Evolutionary conservation across 306 rosid species (phyloP).

Genomic region (Heteromeles arbutifolia): DNA sequence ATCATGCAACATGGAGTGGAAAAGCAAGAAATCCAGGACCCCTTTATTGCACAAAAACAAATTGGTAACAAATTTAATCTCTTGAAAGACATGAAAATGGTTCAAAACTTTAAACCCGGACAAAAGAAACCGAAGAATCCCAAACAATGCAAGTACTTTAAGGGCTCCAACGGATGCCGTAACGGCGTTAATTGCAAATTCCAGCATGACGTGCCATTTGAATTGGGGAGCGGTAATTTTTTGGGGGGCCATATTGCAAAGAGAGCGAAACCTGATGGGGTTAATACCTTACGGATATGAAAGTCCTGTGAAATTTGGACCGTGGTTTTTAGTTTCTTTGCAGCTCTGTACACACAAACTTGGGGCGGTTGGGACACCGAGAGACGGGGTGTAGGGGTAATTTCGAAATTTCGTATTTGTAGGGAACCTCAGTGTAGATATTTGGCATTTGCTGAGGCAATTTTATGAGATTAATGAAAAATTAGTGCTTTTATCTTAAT

Average conservation of each 20-base stretch:
- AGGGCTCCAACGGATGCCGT: constrained; percentile 57
- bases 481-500: neutral
- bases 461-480: neutral
- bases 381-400: neutral
- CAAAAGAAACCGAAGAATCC: constrained; percentile 36
- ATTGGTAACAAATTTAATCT: constrained; percentile 33
- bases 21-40: constrained; percentile 26
- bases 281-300: constrained; percentile 19
- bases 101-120: constrained; percentile 24
- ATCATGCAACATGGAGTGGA: constrained; percentile 49
- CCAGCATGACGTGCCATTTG: constrained; percentile 38
- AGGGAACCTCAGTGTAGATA: too few relatives aligned
- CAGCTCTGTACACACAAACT: neutral
- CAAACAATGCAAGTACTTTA: constrained; percentile 60
- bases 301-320: neutral
- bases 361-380: neutral
- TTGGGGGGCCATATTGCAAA: constrained; percentile 35
- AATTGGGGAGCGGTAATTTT: constrained; percentile 16
- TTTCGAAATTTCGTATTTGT: neutral
- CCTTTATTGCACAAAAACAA: constrained; percentile 20
- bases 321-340: neutral
- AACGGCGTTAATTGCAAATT: constrained; percentile 53
- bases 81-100: constrained; percentile 32
- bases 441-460: neutral
- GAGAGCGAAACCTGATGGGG: constrained; percentile 42